These are phyloP conservation scores for Cladorrhinum sp. DNA, from an alignment of 2,329 filamentous ascomycete species.

Conservation along the genomic window DNA sequence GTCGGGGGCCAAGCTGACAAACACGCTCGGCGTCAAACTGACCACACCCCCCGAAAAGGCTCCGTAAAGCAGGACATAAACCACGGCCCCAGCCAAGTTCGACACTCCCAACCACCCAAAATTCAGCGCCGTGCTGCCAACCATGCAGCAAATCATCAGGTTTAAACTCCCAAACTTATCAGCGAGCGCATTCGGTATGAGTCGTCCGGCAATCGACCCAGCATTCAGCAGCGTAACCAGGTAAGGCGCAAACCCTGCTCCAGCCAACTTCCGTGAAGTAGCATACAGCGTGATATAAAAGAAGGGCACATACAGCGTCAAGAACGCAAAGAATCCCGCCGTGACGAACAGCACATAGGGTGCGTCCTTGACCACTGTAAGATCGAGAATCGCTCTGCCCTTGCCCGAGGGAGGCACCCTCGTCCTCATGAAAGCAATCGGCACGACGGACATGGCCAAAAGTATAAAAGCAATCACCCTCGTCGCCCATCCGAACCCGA, in stretches of 20 bases:
- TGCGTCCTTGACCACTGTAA: constrained; percentile 36
- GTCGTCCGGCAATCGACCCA: constrained; percentile 44
- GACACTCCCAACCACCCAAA: constrained; percentile 41
- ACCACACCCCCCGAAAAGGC: constrained; percentile 45
- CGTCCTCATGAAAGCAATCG: constrained; percentile 39
- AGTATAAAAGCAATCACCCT: constrained; percentile 51
- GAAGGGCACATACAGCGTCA: constrained; percentile 48
- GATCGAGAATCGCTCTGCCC: constrained; percentile 36
- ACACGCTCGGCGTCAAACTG: constrained; percentile 40
- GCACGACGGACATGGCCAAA: constrained; percentile 38
- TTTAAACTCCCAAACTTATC: constrained; percentile 43
- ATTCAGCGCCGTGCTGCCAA: constrained; percentile 35
- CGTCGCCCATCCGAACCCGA: constrained; percentile 42
- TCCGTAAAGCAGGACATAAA: constrained; percentile 45
- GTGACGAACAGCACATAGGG: constrained; percentile 38
- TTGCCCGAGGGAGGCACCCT: constrained; percentile 32
- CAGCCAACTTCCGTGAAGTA: constrained; percentile 40
- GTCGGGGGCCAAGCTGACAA: constrained; percentile 38
- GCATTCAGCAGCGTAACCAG: constrained; percentile 44
- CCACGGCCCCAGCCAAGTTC: constrained; percentile 36
- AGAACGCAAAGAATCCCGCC: constrained; percentile 40
- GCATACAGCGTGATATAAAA: constrained; percentile 46
- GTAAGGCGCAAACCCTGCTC: constrained; percentile 37
- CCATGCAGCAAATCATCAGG: constrained; percentile 34
- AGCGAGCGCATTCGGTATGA: constrained; percentile 44